A percentile compares a stretch with the other conserved stretches of the same genome.
Evolutionary conservation across 2,329 filamentous ascomycete genomes (phyloP).

Genomic region (Cytospora paraplurivora): DNA sequence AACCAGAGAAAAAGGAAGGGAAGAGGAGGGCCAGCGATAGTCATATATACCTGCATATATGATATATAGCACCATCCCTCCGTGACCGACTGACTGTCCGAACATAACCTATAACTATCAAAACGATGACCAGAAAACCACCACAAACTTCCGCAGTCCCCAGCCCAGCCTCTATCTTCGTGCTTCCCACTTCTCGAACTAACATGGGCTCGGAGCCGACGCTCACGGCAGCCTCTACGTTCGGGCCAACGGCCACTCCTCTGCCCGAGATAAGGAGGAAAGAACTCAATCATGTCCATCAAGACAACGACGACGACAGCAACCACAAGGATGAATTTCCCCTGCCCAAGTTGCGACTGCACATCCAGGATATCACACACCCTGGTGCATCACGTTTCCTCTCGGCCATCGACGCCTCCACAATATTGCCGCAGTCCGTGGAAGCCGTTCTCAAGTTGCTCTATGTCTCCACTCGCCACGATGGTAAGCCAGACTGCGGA

Average conservation of each 20-base stretch:
- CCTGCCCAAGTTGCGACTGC: slow-evolving; percentile 60
- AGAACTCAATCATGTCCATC: background rate
- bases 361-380: slow-evolving; percentile 60
- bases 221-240: slow-evolving; percentile 22
- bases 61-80: background rate
- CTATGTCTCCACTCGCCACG: slow-evolving; percentile 54
- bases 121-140: slow-evolving; percentile 17
- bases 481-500: background rate
- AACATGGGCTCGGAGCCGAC: slow-evolving; percentile 26
- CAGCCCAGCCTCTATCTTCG: slow-evolving; percentile 36
- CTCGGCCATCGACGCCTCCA: slow-evolving; percentile 60
- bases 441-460: slow-evolving; percentile 70
- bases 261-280: slow-evolving; percentile 28
- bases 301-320: background rate
- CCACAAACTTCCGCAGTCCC: slow-evolving; percentile 39
- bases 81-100: background rate
- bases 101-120: background rate
- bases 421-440: slow-evolving; percentile 64
- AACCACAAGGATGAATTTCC: slow-evolving; percentile 37
- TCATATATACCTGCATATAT: background rate
- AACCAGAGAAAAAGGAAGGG: no score
- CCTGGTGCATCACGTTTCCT: slow-evolving; percentile 70
- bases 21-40: background rate
- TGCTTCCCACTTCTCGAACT: slow-evolving; percentile 36
- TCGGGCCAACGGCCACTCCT: slow-evolving; percentile 23